A percentile compares a stretch with the other conserved stretches of the same genome.
These are phyloP conservation scores for Rhodomyrtus psidioides DNA, from an alignment of 441 rosid species.

Conservation along the genomic window DNA sequence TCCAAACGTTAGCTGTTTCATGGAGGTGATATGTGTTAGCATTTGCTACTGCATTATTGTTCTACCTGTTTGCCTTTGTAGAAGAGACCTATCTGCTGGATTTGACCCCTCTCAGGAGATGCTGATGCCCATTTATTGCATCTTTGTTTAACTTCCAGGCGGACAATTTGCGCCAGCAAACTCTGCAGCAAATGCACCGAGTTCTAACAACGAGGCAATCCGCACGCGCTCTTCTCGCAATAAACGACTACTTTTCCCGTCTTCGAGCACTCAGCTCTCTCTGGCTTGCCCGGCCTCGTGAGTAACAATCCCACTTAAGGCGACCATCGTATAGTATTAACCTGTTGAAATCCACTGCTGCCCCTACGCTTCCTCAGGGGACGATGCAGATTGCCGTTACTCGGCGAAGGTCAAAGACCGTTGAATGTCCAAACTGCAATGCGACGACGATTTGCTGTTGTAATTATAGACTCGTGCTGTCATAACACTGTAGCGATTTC, in stretches of 20 bases:
- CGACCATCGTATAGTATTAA: not conserved
- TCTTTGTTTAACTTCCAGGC: conserved; percentile 30
- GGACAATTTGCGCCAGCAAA: conserved; percentile 63
- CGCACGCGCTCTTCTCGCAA: conserved; percentile 61
- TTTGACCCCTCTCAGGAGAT: not conserved
- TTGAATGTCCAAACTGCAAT: not conserved
- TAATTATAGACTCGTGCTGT: not conserved
- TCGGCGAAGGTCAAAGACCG: not conserved
- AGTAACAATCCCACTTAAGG: conserved; percentile 17
- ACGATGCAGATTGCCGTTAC: not conserved
- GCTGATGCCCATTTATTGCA: not conserved
- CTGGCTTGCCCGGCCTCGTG: conserved; percentile 68
- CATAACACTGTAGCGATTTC: not conserved
- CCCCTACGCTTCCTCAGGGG: not conserved
- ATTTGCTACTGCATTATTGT: not conserved
- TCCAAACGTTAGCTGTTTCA: not conserved
- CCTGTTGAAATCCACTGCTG: not conserved
- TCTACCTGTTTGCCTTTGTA: not conserved
- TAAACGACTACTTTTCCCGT: conserved; percentile 52
- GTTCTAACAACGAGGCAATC: conserved; percentile 62
- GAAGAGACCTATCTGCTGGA: not conserved
- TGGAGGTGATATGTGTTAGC: not conserved
- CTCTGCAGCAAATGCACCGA: conserved; percentile 63
- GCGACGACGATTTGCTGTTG: not conserved
- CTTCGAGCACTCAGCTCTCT: conserved; percentile 70